A percentile compares a stretch with the other conserved stretches of the same genome.
Evolutionary conservation across 2,329 filamentous ascomycete species (phyloP).

Genomic region (Monosporascus sp.): DNA sequence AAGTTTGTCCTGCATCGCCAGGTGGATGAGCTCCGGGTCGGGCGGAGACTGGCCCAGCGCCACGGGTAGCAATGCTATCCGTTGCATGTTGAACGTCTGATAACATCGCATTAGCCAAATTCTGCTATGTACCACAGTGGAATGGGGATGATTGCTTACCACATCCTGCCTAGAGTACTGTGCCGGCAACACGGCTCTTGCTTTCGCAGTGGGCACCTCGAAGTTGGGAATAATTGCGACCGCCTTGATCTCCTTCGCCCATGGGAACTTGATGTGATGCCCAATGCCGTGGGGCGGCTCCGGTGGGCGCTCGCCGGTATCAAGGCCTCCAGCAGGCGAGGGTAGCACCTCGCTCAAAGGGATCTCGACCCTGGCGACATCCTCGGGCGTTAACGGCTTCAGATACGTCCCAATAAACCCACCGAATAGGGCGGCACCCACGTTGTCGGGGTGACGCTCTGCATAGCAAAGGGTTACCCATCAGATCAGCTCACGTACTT

Average conservation of each 20-base stretch:
- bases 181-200: slow-evolving; percentile 76
- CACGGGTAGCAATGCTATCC: slow-evolving; percentile 84
- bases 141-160: slow-evolving; percentile 42
- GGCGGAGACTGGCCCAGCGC: slow-evolving; percentile 86
- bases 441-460: slow-evolving; percentile 89
- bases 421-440: slow-evolving; percentile 90
- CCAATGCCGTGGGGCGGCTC: slow-evolving; percentile 89
- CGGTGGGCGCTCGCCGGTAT: slow-evolving; percentile 82
- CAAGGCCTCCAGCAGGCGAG: slow-evolving; percentile 80
- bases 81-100: slow-evolving; percentile 87
- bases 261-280: slow-evolving; percentile 92
- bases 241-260: slow-evolving; percentile 93
- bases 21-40: slow-evolving; percentile 88
- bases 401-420: slow-evolving; percentile 96
- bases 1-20: slow-evolving; percentile 97
- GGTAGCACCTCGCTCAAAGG: slow-evolving; percentile 91
- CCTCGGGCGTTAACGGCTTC: slow-evolving; percentile 83
- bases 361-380: slow-evolving; percentile 86
- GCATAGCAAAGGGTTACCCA: slow-evolving; percentile 12
- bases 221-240: slow-evolving; percentile 95
- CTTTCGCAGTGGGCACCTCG: slow-evolving; percentile 89
- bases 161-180: slow-evolving; percentile 77
- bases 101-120: neutral
- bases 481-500: neutral
- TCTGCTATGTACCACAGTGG: slow-evolving; percentile 8